These are phyloP conservation scores for Spergularia azorica DNA, from an alignment of 179 eudicot species.

Conservation along the genomic window DNA sequence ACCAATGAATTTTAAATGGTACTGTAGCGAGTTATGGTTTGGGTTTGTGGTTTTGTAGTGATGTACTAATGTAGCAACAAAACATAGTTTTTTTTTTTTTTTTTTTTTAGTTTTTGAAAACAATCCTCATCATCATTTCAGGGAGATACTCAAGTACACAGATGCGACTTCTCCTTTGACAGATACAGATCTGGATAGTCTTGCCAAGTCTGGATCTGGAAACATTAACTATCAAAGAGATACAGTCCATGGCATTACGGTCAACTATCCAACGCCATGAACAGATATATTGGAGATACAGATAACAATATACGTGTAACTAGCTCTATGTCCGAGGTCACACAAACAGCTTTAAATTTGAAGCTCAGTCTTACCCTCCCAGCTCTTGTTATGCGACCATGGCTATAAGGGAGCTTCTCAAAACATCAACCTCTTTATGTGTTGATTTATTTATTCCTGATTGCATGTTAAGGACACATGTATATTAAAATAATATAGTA, in stretches of 20 bases:
- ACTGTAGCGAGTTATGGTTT: slow-evolving; percentile 9
- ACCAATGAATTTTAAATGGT: slow-evolving; percentile 88
- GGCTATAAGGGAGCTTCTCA: slow-evolving; percentile 98
- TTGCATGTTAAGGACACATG: too few relatives aligned
- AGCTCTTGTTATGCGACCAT: slow-evolving; percentile 92
- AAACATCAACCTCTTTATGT: slow-evolving; percentile 89
- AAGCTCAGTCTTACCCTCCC: slow-evolving; percentile 90
- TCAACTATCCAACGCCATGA: too few relatives aligned
- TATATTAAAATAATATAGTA: background rate
- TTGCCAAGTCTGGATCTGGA: slow-evolving; percentile 41
- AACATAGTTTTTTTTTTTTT: background rate
- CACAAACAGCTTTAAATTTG: slow-evolving; percentile 74
- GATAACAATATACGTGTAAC: slow-evolving; percentile 22
- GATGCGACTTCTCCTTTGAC: slow-evolving; percentile 72
- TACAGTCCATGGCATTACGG: too few relatives aligned
- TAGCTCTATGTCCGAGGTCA: slow-evolving; percentile 38
- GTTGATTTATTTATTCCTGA: background rate
- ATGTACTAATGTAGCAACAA: slow-evolving; percentile 3
- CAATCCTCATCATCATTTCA: slow-evolving; percentile 24
- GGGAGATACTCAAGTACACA: slow-evolving; percentile 76
- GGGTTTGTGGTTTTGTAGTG: slow-evolving; percentile 5
- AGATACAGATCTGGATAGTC: slow-evolving; percentile 73
- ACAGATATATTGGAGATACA: too few relatives aligned
- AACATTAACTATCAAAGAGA: slow-evolving; percentile 19
- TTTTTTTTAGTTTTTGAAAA: slow-evolving; percentile 2